Evolutionary conservation across 2,329 filamentous ascomycete genomes (phyloP).

Genomic region (Scedosporium minutisporum): DNA sequence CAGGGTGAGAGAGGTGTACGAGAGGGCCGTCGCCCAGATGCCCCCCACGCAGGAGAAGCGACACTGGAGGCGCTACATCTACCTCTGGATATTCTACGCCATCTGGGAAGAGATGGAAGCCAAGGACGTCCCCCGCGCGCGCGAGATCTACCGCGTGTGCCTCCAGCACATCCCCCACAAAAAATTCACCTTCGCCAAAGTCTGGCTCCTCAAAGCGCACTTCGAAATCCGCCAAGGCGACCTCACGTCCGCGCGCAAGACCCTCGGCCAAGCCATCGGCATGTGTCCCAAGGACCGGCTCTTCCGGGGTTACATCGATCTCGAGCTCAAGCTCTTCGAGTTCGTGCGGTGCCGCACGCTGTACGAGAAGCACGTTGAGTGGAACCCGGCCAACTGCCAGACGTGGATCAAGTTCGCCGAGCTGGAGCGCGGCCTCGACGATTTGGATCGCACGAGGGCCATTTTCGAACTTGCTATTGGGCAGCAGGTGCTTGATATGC

Average conservation of each 20-base stretch:
- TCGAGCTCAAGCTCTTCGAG: constrained; percentile 90
- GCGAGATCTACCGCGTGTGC: constrained; percentile 85
- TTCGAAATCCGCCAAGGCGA: constrained; percentile 87
- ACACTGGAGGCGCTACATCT: constrained; percentile 95
- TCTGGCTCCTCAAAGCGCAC: constrained; percentile 89
- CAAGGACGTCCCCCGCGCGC: constrained; percentile 66
- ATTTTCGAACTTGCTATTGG: constrained; percentile 87
- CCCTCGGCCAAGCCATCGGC: constrained; percentile 80
- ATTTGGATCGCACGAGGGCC: constrained; percentile 74
- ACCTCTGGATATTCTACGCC: constrained; percentile 96
- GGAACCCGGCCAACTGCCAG: constrained; percentile 80
- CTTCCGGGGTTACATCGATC: constrained; percentile 85
- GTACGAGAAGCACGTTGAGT: constrained; percentile 90
- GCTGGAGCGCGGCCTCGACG: constrained; percentile 82
- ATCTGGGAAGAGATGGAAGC: constrained; percentile 87
- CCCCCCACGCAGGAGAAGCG: constrained; percentile 94
- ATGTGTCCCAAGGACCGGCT: constrained; percentile 94
- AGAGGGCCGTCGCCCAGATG: constrained; percentile 88
- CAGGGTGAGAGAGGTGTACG: constrained; percentile 83
- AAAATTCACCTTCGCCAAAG: constrained; percentile 92
- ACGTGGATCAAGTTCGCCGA: constrained; percentile 97
- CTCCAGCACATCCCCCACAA: constrained; percentile 86
- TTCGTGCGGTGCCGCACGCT: constrained; percentile 84
- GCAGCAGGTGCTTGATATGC: constrained; percentile 86
- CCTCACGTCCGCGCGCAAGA: constrained; percentile 72